Evolutionary conservation across 768 basidiomycete species (phyloP), one percentile per base, ranked within the genome.

Genomic region (Amanita fuliginea): DNA sequence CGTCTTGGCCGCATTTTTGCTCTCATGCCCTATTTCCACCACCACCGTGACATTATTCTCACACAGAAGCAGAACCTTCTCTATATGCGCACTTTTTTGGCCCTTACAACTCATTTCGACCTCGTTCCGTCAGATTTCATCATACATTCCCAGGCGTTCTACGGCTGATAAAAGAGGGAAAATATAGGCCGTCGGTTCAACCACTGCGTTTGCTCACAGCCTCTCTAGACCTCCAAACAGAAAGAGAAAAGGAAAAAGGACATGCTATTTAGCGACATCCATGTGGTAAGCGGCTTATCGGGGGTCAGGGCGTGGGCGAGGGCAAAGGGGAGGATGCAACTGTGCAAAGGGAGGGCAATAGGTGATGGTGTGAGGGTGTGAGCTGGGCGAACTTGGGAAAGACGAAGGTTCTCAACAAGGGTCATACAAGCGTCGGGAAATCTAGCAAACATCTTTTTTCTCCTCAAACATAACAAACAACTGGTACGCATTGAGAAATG

Each of bases 21-120:
- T n/a, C 90, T 0, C 95, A 99, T 64, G 92, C n/a, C 93, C 1
- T 97, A 92, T 71, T 94, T 85, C 68, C 90, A 92, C n/a, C n/a
- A n/a, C 62, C 92, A 95, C 64, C 83, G 89, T 54, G 92, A 93
- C 61, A 80, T 80, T 95, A 94, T 62, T 85, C 89, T 56, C 86
- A 89, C 61, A 85, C 85, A 26, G 91, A 94, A 67, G 88, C 81
- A 6, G 93, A 96, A 65, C 90, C 86, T 6, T 86, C 86, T 0
- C 72, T 96, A 2, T 94, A 95, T 60, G 83, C 85, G 32, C 84
- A 93, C 57, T 95, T 95, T n/a, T 71, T 76, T 93, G 49, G 83
- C 83, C 9, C 77, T 95, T 51, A 85, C 86, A 6, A 72, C 75
- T 52, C 79, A 79, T 60, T 94, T 86, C 67, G 80, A 84, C 52